phyloP scores from a whole-genome alignment of 164 flowering plant genomes.

The Umbellularia californica region DNA sequence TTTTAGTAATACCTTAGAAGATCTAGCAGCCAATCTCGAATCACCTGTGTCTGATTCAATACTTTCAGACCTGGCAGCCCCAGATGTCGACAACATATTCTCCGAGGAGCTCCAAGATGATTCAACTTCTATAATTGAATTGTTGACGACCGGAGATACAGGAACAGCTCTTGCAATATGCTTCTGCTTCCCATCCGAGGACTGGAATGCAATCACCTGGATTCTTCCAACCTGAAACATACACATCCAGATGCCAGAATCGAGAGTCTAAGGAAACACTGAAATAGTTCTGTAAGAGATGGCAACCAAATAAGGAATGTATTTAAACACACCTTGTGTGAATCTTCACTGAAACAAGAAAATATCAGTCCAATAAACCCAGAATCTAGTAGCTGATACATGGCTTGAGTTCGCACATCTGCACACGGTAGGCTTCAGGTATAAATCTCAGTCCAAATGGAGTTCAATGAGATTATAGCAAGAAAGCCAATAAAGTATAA shows the following conservation, averaged over 20 bases:
- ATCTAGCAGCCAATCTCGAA: constrained; percentile 35
- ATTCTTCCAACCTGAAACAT: constrained; percentile 80
- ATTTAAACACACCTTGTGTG: constrained; percentile 55
- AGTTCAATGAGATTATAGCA: not conserved
- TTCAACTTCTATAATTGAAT: constrained; percentile 59
- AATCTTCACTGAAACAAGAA: constrained; percentile 97
- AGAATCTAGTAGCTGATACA: constrained; percentile 95
- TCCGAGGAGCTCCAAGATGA: constrained; percentile 68
- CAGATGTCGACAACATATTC: constrained; percentile 33
- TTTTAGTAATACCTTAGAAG: constrained; percentile 42
- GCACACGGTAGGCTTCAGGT: constrained; percentile 23
- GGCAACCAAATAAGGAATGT: not conserved
- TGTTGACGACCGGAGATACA: constrained; percentile 42
- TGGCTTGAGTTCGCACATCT: constrained; percentile 97
- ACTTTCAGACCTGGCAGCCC: constrained; percentile 32
- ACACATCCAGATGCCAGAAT: constrained; percentile 4
- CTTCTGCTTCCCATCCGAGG: constrained; percentile 84
- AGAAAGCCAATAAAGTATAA: not conserved
- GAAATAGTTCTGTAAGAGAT: not conserved
- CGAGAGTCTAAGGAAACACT: not conserved
- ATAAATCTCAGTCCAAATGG: constrained; percentile 10
- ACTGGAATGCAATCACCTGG: constrained; percentile 96
- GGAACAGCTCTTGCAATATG: constrained; percentile 39
- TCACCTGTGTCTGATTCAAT: constrained; percentile 68
- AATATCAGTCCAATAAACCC: constrained; percentile 97